Evolutionary conservation across 768 basidiomycete species (phyloP).

Genomic region (Fomitopsis serialis): DNA sequence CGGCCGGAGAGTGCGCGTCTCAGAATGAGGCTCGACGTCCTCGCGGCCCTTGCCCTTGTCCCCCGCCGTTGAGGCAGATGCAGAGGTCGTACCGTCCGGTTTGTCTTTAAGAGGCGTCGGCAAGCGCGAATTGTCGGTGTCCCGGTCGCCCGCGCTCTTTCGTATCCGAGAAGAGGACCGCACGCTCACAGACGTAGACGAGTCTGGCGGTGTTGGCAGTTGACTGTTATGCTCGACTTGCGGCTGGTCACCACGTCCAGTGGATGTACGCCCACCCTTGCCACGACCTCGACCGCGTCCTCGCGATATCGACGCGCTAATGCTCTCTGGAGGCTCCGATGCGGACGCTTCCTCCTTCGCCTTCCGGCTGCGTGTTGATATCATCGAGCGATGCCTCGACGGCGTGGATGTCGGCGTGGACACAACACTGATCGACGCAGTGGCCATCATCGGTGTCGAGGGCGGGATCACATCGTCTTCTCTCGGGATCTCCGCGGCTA

Average conservation of each 20-base stretch:
- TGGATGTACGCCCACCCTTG: background rate
- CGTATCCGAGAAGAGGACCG: conserved; percentile 18
- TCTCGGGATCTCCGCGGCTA: background rate
- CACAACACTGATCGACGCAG: background rate
- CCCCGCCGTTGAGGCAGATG: background rate
- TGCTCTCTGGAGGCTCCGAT: conserved; percentile 12
- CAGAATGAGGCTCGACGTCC: conserved; percentile 15
- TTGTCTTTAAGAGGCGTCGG: conserved; percentile 14
- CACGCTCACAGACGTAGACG: conserved; percentile 29
- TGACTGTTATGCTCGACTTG: conserved; percentile 14
- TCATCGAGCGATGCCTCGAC: conserved; percentile 45
- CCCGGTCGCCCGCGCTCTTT: conserved; percentile 18
- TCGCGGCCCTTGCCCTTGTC: conserved; percentile 14
- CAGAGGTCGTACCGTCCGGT: background rate
- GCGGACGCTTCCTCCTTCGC: conserved; percentile 27
- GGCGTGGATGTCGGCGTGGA: conserved; percentile 4
- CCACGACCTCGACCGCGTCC: conserved; percentile 6
- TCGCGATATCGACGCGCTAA: conserved; percentile 4
- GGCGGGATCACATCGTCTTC: background rate
- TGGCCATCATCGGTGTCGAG: background rate
- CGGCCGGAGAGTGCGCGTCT: conserved; percentile 17
- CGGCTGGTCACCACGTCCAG: background rate
- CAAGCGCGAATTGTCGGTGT: conserved; percentile 1
- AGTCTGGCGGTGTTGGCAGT: conserved; percentile 42
- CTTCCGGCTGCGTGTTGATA: conserved; percentile 55